Evolutionary conservation across 495 filamentous ascomycete genomes (phyloP).

Genomic region (Hypoxylon lienhwacheense): DNA sequence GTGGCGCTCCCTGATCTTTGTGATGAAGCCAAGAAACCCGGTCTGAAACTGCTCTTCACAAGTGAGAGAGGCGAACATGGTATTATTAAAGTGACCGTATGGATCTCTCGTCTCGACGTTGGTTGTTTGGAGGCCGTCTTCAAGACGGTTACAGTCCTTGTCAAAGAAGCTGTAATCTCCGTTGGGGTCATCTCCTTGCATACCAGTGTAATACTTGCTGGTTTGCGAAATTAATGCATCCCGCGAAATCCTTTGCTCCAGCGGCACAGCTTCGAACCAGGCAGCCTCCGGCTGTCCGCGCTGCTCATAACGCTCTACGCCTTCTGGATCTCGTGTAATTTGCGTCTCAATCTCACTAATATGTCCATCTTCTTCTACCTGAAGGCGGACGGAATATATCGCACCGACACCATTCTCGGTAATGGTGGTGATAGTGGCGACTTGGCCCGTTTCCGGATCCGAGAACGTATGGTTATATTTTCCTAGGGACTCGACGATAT

Average conservation of each 20-base stretch:
- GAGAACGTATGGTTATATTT: constrained; percentile 36
- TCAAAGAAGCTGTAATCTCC: constrained; percentile 36
- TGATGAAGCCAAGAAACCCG: constrained; percentile 36
- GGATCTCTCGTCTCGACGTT: constrained; percentile 29
- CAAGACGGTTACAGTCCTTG: constrained; percentile 32
- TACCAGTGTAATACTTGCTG: constrained; percentile 34
- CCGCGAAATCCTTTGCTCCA: constrained; percentile 23
- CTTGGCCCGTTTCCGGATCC: constrained; percentile 30
- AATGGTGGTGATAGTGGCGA: constrained; percentile 33
- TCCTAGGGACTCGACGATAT: constrained; percentile 25
- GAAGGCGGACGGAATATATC: constrained; percentile 30
- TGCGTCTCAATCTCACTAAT: constrained; percentile 34
- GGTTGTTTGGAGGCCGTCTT: constrained; percentile 33
- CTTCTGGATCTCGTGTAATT: constrained; percentile 28
- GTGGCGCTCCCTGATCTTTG: constrained; percentile 31
- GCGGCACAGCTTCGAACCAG: constrained; percentile 28
- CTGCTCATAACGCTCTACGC: constrained; percentile 23
- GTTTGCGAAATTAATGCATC: constrained; percentile 25
- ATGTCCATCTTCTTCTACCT: constrained; percentile 30
- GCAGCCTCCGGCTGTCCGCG: constrained; percentile 25
- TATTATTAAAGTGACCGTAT: constrained; percentile 36
- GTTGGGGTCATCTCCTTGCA: constrained; percentile 32
- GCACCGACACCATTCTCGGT: constrained; percentile 29
- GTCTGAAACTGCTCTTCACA: constrained; percentile 37
- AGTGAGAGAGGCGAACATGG: constrained; percentile 26